Base-by-base conservation (phyloP, 352 stramenopile genomes). In the Plasmopara viticola region DNA sequence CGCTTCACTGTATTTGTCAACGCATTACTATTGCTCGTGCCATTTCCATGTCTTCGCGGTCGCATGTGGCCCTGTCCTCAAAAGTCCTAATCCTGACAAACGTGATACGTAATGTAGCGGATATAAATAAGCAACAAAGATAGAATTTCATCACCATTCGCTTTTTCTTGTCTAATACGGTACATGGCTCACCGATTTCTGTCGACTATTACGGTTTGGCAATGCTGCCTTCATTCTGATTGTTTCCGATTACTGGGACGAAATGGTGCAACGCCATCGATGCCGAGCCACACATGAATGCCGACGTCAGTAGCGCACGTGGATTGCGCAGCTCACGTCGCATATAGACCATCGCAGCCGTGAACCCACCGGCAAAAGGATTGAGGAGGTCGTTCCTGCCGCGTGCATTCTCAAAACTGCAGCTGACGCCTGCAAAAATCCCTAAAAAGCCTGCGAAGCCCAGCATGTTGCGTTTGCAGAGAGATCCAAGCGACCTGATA, bases 381-480 rank as follows among this genome's bases (percentile, higher is more conserved):
- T 93, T 93, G 2, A 86, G 40, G 6, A 78, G 28, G 54, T 93
- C 83, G 39, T 60, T 69, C 39, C 60, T 64, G 29, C 73, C 70
- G n/a, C 79, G 74, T 9, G 75, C 1, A 37, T 70, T 75, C 63
- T 90, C 78, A 46, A 88, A 48, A 41, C 60, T 70, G 64, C 83
- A 93, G 44, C 76, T 87, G 28, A 90, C 60, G 9, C 76, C 78
- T 9, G 72, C 73, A 56, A 87, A 93, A 37, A 89, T 73, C 18
- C 76, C 77, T 45, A 93, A 59, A 46, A 93, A 93, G 33, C 61
- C 61, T 9, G 75, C 77, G 53, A 93, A 93, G 20, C 72, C 62
- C 42, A 85, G 38, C 64, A 86, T 70, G 51, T 90, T 90, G 62
- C 69, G 72, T 8, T 46, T 62, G 46, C 72, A 69, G 2, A 72